Evolutionary conservation across 1,139 yeast genomes (phyloP).

Genomic region (Diutina rugosa): DNA sequence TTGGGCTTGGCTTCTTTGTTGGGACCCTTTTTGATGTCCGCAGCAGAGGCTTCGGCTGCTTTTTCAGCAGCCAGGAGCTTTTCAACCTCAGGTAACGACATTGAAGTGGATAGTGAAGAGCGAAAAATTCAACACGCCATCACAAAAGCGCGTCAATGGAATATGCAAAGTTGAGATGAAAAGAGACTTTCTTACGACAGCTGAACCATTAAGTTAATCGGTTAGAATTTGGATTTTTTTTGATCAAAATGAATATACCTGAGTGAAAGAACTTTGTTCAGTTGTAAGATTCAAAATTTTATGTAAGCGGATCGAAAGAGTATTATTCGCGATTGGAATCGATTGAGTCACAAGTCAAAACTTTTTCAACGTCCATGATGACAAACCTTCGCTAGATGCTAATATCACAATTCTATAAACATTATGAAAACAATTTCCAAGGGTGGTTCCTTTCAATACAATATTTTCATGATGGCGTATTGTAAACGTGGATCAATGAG

Average conservation of each 20-base stretch:
- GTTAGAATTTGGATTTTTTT: too few species aligned
- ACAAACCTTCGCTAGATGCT: too few species aligned
- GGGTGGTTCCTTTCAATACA: too few species aligned
- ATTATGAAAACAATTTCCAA: too few species aligned
- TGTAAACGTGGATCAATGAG: too few species aligned
- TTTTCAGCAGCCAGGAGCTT: conserved; percentile 31
- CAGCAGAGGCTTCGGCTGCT: conserved; percentile 3
- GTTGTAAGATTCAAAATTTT: too few species aligned
- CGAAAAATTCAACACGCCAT: background rate
- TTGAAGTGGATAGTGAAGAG: background rate
- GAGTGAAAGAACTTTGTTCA: too few species aligned
- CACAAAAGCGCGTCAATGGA: background rate
- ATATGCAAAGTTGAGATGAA: background rate
- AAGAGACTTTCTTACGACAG: too few species aligned
- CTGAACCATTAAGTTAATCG: too few species aligned
- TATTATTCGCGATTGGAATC: background rate
- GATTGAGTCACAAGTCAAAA: background rate
- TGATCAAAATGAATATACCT: too few species aligned
- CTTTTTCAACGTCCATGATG: background rate
- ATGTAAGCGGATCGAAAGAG: background rate
- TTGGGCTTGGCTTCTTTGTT: conserved; percentile 6
- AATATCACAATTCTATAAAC: too few species aligned
- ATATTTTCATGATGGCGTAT: too few species aligned
- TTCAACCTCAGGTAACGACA: conserved; percentile 27
- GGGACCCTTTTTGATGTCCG: conserved; percentile 3